These are phyloP conservation scores for Penicillium nucicola DNA, from an alignment of 495 filamentous ascomycete genomes.

Conservation along the genomic window DNA sequence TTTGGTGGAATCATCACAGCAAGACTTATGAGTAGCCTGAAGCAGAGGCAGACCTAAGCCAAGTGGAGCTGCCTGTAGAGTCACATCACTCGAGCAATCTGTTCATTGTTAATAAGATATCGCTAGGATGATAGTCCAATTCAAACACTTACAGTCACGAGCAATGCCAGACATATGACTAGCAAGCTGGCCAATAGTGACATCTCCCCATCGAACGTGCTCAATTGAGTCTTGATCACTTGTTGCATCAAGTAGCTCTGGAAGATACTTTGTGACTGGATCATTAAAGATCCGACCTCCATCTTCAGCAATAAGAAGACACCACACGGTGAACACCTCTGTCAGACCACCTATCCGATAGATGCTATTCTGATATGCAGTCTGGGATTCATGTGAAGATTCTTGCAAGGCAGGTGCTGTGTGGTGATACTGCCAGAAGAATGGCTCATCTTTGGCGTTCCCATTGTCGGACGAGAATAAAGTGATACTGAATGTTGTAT, in stretches of 20 bases:
- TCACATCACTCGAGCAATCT: constrained; percentile 7
- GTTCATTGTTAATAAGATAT: background rate
- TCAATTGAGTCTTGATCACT: constrained; percentile 12
- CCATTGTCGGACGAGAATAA: constrained; percentile 45
- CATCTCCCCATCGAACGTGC: constrained; percentile 34
- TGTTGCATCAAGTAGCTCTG: constrained; percentile 37
- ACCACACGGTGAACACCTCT: constrained; percentile 43
- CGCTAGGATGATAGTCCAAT: background rate
- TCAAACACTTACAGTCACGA: constrained; percentile 31
- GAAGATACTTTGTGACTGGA: constrained; percentile 47
- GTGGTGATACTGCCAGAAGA: constrained; percentile 44
- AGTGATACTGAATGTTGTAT: constrained; percentile 47
- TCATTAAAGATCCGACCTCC: constrained; percentile 42
- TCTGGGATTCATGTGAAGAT: constrained; percentile 22
- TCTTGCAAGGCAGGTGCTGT: constrained; percentile 36
- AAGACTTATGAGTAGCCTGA: background rate
- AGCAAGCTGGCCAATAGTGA: constrained; percentile 44
- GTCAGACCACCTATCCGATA: constrained; percentile 47
- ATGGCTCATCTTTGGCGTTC: constrained; percentile 20
- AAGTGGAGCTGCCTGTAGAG: background rate
- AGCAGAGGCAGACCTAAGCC: background rate
- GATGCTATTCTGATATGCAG: constrained; percentile 35
- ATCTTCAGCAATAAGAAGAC: constrained; percentile 40
- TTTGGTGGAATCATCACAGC: background rate
- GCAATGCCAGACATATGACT: constrained; percentile 36